Conservation (phyloP, 192 early-diverging fungal species). For the Nowakowskiella sp. region DNA sequence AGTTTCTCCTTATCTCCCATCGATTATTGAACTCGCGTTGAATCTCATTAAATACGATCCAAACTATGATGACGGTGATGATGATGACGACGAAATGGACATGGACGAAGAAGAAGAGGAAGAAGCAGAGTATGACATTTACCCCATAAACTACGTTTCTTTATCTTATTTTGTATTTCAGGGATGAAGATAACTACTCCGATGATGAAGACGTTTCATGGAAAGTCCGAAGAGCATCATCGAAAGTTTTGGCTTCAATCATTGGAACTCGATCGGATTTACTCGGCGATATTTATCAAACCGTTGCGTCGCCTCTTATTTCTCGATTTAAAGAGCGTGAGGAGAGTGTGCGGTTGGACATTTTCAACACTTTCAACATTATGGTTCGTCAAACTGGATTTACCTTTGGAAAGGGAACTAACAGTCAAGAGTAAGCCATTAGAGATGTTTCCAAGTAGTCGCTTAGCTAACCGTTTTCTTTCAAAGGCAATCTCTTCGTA, state of each 20-base stretch:
- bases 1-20: constrained; percentile 52
- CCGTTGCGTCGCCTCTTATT: constrained; percentile 66
- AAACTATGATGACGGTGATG: constrained; percentile 71
- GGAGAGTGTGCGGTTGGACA: constrained; percentile 74
- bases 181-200: constrained; percentile 58
- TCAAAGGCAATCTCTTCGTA: constrained; percentile 37
- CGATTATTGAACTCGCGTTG: constrained; percentile 52
- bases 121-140: constrained; percentile 11
- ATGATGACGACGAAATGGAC: constrained; percentile 44
- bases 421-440: constrained; percentile 27
- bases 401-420: constrained; percentile 7
- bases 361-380: constrained; percentile 61
- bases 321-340: constrained; percentile 75
- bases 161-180: constrained; percentile 4
- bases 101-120: constrained; percentile 47
- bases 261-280: constrained; percentile 67
- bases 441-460: neutral
- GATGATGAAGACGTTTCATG: constrained; percentile 89
- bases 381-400: constrained; percentile 47
- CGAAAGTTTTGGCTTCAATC: constrained; percentile 55
- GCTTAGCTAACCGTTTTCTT: constrained; percentile 8
- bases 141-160: neutral
- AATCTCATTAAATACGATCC: constrained; percentile 75
- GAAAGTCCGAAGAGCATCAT: constrained; percentile 80
- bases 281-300: constrained; percentile 52